Evolutionary conservation across 2,329 filamentous ascomycete species (phyloP).

Genomic region (Botryotinia convoluta): DNA sequence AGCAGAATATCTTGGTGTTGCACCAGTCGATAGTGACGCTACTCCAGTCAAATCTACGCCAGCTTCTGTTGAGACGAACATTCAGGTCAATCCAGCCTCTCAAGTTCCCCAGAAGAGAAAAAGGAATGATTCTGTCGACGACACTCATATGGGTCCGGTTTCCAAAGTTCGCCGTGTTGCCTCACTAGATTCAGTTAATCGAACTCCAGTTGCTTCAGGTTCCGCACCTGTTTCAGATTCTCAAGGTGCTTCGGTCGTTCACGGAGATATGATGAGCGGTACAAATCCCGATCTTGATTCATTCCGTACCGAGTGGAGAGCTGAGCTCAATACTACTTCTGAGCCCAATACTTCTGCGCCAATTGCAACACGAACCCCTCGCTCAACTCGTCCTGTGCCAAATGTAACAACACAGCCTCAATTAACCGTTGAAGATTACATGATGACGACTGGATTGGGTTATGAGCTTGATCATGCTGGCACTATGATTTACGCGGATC

Average conservation of each 20-base stretch:
- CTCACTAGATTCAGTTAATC: not conserved
- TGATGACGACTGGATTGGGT: not conserved
- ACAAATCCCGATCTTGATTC: not conserved
- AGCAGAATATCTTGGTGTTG: not conserved
- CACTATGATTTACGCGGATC: not conserved
- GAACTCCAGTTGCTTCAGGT: not conserved
- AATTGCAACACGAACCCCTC: not conserved
- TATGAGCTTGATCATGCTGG: not conserved
- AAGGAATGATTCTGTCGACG: not conserved
- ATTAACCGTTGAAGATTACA: not conserved
- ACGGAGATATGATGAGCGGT: not conserved
- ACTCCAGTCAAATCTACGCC: not conserved
- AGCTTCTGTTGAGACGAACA: not conserved
- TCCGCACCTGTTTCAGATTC: not conserved
- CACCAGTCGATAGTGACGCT: not conserved
- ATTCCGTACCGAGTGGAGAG: not conserved
- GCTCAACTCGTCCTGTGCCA: not conserved
- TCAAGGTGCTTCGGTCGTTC: not conserved
- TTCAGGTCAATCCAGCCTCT: not conserved
- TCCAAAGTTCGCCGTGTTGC: slow-evolving; percentile 41
- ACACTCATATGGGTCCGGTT: not conserved
- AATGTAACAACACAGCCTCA: not conserved
- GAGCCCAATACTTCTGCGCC: not conserved
- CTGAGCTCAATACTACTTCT: not conserved
- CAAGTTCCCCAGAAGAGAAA: not conserved